Base-by-base conservation (phyloP, 2,329 filamentous ascomycete genomes). In the Botrytis elliptica region DNA sequence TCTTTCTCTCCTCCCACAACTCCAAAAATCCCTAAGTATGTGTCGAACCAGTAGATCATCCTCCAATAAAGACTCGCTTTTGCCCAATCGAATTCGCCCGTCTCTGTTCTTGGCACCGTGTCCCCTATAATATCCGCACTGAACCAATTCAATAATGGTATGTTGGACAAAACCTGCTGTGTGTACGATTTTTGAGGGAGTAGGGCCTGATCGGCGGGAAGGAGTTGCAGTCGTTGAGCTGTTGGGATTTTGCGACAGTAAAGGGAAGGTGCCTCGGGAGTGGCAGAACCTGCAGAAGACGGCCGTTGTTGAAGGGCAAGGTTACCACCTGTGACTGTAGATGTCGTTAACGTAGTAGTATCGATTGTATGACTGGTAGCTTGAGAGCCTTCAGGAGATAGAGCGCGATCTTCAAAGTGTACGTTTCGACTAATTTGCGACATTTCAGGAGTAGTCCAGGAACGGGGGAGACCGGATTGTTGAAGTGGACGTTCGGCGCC, bases 31-130 rank as follows among this genome's bases (percentile, higher is more conserved):
- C 85, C 83, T 78, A 90, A 89, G 71, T 85, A 86, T 29, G 84
- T 83, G 78, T 91, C 89, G 38, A 91, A 83, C 84, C 85, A 90
- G 83, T 87, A 91, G 77, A 91, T 88, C 62, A 91, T 79, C 81
- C 88, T 89, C 90, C 90, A 92, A 83, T 91, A 92, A 75, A 91
- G 82, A 75, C 89, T 91, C 18, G 90, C 90, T 64, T 84, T 84
- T 60, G 88, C 88, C 85, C 90, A 92, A 82, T 98, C 95, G 78
- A 97, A 95, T 60, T 89, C 90, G 73, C 93, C 93, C 62, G 87
- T 85, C 71, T 94, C 92, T 71, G 87, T 91, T 60, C 91, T 86
- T 12, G 93, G 93, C 57, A 95, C 89, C 80, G 92, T 88, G 79
- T 90, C 90, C 9, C 93, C 93, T 79, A 95, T 94, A 82, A 95